A percentile compares a stretch with the other conserved stretches of the same genome.
phyloP scores from a whole-genome alignment of 805 yeast species.

The Nakazawaea ambrosiae region DNA sequence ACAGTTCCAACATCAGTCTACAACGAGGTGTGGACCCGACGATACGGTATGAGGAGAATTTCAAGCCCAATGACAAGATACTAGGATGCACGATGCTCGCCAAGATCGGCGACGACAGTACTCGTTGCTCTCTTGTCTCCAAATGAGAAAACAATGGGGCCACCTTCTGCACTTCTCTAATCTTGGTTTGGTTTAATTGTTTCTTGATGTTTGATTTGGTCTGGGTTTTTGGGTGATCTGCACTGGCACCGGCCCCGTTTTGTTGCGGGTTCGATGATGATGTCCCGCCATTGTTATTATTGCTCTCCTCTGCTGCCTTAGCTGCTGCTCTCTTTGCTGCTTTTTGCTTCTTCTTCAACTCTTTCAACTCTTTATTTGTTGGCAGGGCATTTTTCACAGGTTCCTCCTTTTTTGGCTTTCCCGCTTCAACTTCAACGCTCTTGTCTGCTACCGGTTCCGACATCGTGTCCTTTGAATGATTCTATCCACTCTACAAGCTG shows the following conservation, averaged over 20 bases:
- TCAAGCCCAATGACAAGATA: conserved; percentile 68
- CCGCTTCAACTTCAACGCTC: neutral
- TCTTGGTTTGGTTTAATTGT: conserved; percentile 44
- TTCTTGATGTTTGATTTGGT: conserved; percentile 46
- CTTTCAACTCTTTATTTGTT: conserved; percentile 79
- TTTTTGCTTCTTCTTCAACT: conserved; percentile 80
- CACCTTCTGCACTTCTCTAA: conserved; percentile 38
- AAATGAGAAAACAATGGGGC: conserved; percentile 73
- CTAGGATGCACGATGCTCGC: conserved; percentile 82
- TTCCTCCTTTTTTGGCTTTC: neutral
- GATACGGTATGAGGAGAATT: conserved; percentile 74
- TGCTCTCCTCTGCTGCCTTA: conserved; percentile 52
- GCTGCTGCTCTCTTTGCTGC: conserved; percentile 90
- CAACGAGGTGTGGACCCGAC: conserved; percentile 90
- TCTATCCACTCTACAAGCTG: too few relatives aligned
- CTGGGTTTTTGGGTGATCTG: conserved; percentile 32
- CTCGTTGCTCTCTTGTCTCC: conserved; percentile 74
- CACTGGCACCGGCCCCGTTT: conserved; percentile 4
- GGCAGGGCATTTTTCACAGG: conserved; percentile 21
- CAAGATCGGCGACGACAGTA: conserved; percentile 46
- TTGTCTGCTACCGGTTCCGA: too few relatives aligned
- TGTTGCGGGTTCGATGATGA: conserved; percentile 2
- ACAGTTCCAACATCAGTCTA: conserved; percentile 75
- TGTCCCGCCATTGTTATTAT: conserved; percentile 1
- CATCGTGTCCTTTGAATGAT: too few relatives aligned